A percentile compares a stretch with the other conserved stretches of the same genome.
These are phyloP conservation scores for Amanita jacksonii DNA, from an alignment of 768 basidiomycete genomes.

Conservation along the genomic window DNA sequence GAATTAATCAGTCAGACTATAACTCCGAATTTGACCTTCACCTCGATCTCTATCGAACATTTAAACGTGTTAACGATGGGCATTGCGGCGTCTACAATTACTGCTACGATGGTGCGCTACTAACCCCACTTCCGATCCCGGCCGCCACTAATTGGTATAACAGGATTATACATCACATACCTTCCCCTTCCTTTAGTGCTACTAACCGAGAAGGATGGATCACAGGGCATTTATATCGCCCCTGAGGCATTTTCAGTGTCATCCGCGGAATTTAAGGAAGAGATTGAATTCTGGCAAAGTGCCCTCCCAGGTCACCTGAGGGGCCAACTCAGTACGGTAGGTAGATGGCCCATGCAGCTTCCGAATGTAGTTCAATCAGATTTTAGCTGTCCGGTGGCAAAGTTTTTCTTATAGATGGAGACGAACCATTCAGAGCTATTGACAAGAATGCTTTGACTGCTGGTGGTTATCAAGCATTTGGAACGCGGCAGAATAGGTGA, in stretches of 20 bases:
- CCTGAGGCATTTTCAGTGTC: slow-evolving; percentile 45
- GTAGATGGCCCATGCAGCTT: no score
- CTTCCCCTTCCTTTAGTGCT: slow-evolving; percentile 40
- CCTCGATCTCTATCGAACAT: slow-evolving; percentile 40
- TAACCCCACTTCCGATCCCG: background rate
- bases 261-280: slow-evolving; percentile 38
- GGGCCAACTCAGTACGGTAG: slow-evolving; percentile 35
- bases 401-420: slow-evolving; percentile 43
- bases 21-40: slow-evolving; percentile 46
- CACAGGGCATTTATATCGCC: slow-evolving; percentile 41
- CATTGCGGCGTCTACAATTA: slow-evolving; percentile 46
- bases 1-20: slow-evolving; percentile 35
- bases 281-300: slow-evolving; percentile 46
- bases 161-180: slow-evolving; percentile 37
- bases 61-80: slow-evolving; percentile 49
- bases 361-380: no score
- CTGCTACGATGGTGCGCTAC: slow-evolving; percentile 41
- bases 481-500: slow-evolving; percentile 39
- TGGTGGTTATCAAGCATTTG: slow-evolving; percentile 43
- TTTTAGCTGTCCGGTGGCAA: slow-evolving; percentile 37
- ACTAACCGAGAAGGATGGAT: slow-evolving; percentile 32
- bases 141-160: background rate
- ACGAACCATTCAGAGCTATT: slow-evolving; percentile 40
- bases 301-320: slow-evolving; percentile 35
- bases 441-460: slow-evolving; percentile 40